These are phyloP conservation scores for Paulinella micropora DNA, from an alignment of 78 protist genomes.

Conservation along the genomic window DNA sequence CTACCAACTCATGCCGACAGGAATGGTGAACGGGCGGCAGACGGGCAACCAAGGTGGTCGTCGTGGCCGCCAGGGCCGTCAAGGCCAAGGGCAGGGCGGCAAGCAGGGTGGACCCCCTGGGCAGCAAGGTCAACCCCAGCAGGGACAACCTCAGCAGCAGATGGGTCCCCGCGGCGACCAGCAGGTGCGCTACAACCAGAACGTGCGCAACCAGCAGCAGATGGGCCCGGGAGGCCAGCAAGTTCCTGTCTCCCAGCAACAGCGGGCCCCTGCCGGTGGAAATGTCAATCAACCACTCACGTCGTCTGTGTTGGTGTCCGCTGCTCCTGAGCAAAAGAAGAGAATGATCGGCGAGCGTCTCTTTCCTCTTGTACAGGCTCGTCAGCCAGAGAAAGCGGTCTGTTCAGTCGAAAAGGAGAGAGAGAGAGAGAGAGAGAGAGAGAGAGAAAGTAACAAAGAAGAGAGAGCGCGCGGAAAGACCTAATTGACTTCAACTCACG, in stretches of 20 bases:
- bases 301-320: conserved; percentile 10
- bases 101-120: background rate
- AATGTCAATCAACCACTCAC: background rate
- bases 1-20: background rate
- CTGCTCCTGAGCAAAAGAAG: conserved; percentile 38
- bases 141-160: no score
- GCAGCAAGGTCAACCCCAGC: no score
- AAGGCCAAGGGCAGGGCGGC: background rate
- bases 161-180: background rate
- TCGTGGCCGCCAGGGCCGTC: background rate
- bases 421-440: no score
- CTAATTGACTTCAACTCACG: no score
- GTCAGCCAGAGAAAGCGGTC: conserved; percentile 42
- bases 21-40: background rate
- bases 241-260: background rate
- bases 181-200: background rate
- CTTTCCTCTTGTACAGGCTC: conserved; percentile 44
- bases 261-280: background rate
- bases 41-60: no score
- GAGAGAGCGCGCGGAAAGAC: no score
- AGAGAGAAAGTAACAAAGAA: no score
- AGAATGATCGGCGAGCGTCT: conserved; percentile 66
- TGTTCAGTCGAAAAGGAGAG: no score
- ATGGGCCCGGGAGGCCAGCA: no score
- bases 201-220: background rate